Evolutionary conservation across 148 eudicot genomes (phyloP).

Genomic region (Arbutus unedo): DNA sequence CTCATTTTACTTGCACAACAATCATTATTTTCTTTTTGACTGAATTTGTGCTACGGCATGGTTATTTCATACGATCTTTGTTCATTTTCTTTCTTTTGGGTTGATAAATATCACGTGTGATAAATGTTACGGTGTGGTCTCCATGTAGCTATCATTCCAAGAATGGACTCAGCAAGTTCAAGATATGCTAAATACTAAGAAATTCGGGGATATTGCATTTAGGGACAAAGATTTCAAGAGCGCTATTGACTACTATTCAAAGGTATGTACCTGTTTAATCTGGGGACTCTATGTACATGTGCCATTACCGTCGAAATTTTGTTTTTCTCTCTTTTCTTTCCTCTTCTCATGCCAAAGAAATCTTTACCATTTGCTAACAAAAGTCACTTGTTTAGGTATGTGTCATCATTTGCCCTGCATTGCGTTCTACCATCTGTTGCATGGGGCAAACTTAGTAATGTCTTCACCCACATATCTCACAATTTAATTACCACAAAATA

Average conservation of each 20-base stretch:
- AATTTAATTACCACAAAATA: background rate
- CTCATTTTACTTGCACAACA: background rate
- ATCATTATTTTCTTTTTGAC: background rate
- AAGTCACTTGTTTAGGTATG: background rate
- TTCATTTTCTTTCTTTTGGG: background rate
- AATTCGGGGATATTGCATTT: slow-evolving; percentile 88
- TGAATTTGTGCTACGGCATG: background rate
- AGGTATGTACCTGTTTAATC: slow-evolving; percentile 41
- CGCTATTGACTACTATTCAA: slow-evolving; percentile 80
- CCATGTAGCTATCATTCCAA: slow-evolving; percentile 84
- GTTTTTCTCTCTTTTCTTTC: background rate
- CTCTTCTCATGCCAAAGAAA: background rate
- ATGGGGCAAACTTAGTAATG: background rate
- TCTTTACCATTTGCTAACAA: background rate
- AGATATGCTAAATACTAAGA: slow-evolving; percentile 90
- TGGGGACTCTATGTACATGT: slow-evolving; percentile 10
- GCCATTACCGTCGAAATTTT: too few relatives aligned
- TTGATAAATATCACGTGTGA: background rate
- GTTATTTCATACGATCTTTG: background rate
- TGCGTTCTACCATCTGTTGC: background rate
- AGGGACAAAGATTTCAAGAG: slow-evolving; percentile 87
- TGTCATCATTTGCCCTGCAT: background rate
- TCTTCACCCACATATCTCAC: background rate
- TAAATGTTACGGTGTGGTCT: background rate
- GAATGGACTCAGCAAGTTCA: slow-evolving; percentile 99